Percentiles rank a stretch among this genome's conserved stretches.
These are phyloP conservation scores for Dipteronia dyeriana DNA, from an alignment of 345 rosid genomes.

Conservation along the genomic window DNA sequence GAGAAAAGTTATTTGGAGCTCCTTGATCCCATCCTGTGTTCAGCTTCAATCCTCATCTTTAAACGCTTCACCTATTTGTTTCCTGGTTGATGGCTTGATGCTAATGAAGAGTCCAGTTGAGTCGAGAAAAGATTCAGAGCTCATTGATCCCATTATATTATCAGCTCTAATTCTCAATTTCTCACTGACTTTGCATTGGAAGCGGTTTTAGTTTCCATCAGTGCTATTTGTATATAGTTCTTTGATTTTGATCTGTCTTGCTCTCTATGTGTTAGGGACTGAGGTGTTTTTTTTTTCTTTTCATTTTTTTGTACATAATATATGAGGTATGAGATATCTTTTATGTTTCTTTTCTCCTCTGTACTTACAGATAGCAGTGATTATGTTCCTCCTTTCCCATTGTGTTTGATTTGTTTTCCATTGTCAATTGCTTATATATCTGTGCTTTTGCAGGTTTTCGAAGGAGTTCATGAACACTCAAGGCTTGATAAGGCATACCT, in stretches of 20 bases:
- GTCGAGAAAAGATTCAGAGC: background rate
- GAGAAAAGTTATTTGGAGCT: background rate
- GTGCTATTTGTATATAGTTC: background rate
- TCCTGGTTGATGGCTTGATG: background rate
- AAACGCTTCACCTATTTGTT: background rate
- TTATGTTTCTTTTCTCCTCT: background rate
- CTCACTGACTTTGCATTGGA: background rate
- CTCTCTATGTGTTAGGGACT: background rate
- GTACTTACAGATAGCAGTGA: background rate
- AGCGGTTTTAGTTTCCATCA: background rate
- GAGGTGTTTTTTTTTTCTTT: background rate
- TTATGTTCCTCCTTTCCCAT: background rate
- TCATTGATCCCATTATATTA: background rate
- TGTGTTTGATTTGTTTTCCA: background rate
- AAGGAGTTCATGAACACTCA: conserved; percentile 54
- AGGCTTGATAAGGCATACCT: conserved; percentile 52
- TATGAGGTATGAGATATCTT: background rate
- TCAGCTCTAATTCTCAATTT: background rate
- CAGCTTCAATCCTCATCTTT: background rate
- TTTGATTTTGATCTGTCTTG: conserved; percentile 4
- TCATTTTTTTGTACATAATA: background rate
- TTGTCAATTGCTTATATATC: background rate
- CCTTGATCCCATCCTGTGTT: background rate
- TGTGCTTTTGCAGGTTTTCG: conserved; percentile 38
- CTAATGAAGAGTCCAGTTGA: background rate